Evolutionary conservation across 371 early-diverging fungal genomes (phyloP), one percentile per base, ranked within the genome.

Genomic region (Apophysomyces trapeziformis): DNA sequence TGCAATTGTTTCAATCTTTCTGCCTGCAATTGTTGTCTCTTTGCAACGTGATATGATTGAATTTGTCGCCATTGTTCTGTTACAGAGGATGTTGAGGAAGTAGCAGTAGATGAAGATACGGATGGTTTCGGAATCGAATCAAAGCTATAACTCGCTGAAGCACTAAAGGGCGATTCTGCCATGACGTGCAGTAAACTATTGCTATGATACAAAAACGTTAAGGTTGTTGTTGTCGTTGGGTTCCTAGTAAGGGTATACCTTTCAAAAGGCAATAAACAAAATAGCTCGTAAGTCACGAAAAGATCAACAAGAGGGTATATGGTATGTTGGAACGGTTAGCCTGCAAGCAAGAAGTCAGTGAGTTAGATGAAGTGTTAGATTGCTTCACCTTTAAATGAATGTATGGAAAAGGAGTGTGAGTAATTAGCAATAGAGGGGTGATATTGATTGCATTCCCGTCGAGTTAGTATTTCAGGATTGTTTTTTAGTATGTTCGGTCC

Each of bases 1-100:
- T 74, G 74, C 13, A 82, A 57, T 56, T 82, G 77, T 26, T 71
- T 67, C 61, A 70, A 60, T 57, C 82, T 62, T 38, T 78, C 82
- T 38, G 71, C 72, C 43, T 78, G 82, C 16, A 65, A 70, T 47
- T 75, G 62, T 45, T 73, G 62, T 67, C 66, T 39, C 43, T 68
- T 71, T 7, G 72, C 72, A 7, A 68, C 66, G 63, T 69, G 69
- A 9, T 61, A 50, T n/a, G 73, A 65, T 46, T 67, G 67, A 2
- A 71, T 65, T 45, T 70, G 68, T 21, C 66, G 69, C 74, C 74
- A 74, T 46, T 65, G 72, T 38, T 72, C 75, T 56, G 61, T 61
- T 7, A 68, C 58, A 16, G 68, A 47, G 35, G 68, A 50, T 18
- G 75, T 60, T 16, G 65, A 57, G n/a, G 68, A 44, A 5, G 66